These are phyloP conservation scores for Fusarium sp. DNA, from an alignment of 2,329 filamentous ascomycete species.

Conservation along the genomic window DNA sequence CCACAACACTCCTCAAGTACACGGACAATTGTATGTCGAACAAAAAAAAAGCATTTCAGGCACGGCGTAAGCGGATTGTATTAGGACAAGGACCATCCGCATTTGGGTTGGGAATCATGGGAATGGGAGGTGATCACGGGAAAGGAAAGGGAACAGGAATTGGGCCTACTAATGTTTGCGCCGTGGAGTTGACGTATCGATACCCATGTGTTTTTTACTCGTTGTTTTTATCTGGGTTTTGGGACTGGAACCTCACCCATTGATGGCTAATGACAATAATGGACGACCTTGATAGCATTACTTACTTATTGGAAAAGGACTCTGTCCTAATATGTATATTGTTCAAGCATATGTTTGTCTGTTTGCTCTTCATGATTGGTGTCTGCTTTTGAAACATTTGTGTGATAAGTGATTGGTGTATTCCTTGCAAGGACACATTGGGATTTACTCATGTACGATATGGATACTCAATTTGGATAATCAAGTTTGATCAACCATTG, in stretches of 20 bases:
- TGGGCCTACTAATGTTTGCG: slow-evolving; percentile 34
- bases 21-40: slow-evolving; percentile 30
- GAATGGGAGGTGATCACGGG: slow-evolving; percentile 21
- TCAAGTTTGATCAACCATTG: background rate
- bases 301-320: slow-evolving; percentile 10
- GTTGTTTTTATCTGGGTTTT: slow-evolving; percentile 36
- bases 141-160: slow-evolving; percentile 16
- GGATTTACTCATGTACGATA: background rate
- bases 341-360: slow-evolving; percentile 1
- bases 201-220: slow-evolving; percentile 45
- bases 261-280: slow-evolving; percentile 43
- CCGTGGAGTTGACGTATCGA: slow-evolving; percentile 47
- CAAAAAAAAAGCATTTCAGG: slow-evolving; percentile 44
- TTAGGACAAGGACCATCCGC: slow-evolving; percentile 36
- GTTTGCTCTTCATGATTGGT: background rate
- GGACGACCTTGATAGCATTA: slow-evolving; percentile 34
- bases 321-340: slow-evolving; percentile 15
- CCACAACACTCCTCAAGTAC: slow-evolving; percentile 16
- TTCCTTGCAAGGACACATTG: background rate
- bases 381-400: background rate
- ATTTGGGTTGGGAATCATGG: slow-evolving; percentile 11
- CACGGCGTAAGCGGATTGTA: slow-evolving; percentile 47
- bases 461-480: background rate
- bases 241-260: slow-evolving; percentile 31
- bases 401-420: background rate